Evolutionary conservation across 768 basidiomycete genomes (phyloP).

Genomic region (Peribolospora baueri): DNA sequence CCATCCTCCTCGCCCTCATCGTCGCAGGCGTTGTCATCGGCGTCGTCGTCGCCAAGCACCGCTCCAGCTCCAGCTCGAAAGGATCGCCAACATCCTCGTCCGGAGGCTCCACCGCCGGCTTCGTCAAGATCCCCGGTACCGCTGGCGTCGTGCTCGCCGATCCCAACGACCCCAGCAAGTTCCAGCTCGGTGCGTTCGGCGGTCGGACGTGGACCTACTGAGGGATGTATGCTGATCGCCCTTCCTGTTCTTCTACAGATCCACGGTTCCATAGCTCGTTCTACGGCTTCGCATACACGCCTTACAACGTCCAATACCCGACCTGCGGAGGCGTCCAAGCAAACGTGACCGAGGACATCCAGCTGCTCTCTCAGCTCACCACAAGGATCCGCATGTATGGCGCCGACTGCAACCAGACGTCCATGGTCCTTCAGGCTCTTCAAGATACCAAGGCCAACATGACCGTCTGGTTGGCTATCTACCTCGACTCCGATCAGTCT

Average conservation of each 20-base stretch:
- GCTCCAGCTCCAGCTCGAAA: not conserved
- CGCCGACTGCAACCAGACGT: constrained; percentile 20
- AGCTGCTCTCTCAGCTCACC: constrained; percentile 11
- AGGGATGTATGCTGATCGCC: not conserved
- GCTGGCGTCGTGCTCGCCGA: constrained; percentile 7
- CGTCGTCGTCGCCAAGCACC: not conserved
- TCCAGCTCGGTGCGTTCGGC: not conserved
- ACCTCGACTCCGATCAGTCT: constrained; percentile 12
- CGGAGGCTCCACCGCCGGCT: not conserved
- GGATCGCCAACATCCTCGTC: not conserved
- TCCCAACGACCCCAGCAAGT: constrained; percentile 7
- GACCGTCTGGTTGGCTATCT: constrained; percentile 20
- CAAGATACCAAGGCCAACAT: constrained; percentile 68
- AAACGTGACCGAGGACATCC: constrained; percentile 12
- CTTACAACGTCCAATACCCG: constrained; percentile 3
- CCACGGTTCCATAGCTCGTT: constrained; percentile 1
- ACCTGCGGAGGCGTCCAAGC: constrained; percentile 9
- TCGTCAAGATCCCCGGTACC: not conserved
- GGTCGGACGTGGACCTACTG: not conserved
- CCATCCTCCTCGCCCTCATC: not conserved
- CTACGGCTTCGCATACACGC: constrained; percentile 8
- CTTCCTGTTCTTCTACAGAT: not conserved
- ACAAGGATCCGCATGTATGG: constrained; percentile 10
- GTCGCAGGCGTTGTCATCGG: constrained; percentile 3
- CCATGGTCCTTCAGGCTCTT: constrained; percentile 52